Conservation (phyloP, 1,139 yeast genomes). For the Sugiyamaella grinbergsii region DNA sequence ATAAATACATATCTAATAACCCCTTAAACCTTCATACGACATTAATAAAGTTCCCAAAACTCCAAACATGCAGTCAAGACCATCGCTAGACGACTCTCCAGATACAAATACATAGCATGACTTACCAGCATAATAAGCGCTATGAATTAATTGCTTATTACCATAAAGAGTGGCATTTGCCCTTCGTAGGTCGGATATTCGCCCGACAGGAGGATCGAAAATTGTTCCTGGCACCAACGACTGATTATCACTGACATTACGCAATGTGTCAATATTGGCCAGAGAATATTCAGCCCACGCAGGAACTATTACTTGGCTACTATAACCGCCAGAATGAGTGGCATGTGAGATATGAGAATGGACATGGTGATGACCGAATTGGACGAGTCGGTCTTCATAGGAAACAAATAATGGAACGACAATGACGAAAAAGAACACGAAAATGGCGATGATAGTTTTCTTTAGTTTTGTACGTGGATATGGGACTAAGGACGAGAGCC, state of each 20-base stretch:
- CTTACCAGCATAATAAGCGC: slow-evolving; percentile 16
- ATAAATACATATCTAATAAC: slow-evolving; percentile 2
- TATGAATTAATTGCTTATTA: slow-evolving; percentile 10
- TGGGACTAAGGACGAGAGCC: slow-evolving; percentile 2
- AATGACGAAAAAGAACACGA: slow-evolving; percentile 6
- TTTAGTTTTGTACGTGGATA: slow-evolving; percentile 4
- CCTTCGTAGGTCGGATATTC: slow-evolving; percentile 11
- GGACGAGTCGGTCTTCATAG: slow-evolving; percentile 10
- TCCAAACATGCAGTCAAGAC: slow-evolving; percentile 19
- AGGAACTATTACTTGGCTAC: neutral
- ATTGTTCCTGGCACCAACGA: slow-evolving; percentile 16
- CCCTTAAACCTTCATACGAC: slow-evolving; percentile 17
- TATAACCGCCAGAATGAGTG: neutral
- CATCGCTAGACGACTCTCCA: slow-evolving; percentile 16
- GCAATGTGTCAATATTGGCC: neutral
- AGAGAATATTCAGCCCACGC: slow-evolving; percentile 12
- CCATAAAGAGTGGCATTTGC: slow-evolving; percentile 15
- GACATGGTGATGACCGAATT: neutral
- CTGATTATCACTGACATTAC: slow-evolving; percentile 13
- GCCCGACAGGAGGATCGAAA: slow-evolving; percentile 12
- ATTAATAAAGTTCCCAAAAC: slow-evolving; percentile 15
- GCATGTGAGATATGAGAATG: neutral
- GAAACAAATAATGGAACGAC: slow-evolving; percentile 11
- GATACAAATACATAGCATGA: slow-evolving; percentile 18
- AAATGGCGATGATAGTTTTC: neutral